Evolutionary conservation across 2,329 filamentous ascomycete genomes (phyloP).

Genomic region (Ceratocystiopsis sp.): DNA sequence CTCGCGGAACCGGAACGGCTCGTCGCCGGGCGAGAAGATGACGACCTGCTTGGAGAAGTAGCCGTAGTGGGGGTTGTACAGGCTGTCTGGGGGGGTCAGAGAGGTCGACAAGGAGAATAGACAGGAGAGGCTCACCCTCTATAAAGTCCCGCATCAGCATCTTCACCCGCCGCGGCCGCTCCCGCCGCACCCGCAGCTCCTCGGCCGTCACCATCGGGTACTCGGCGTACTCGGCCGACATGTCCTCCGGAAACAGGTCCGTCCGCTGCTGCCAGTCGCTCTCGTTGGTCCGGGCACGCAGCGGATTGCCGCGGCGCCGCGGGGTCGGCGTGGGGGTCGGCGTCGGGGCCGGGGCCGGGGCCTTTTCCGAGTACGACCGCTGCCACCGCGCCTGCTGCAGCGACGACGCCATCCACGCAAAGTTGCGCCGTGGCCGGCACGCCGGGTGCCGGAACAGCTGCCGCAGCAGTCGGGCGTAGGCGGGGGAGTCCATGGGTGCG

Average conservation of each 20-base stretch:
- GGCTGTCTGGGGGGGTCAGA: slow-evolving; percentile 43
- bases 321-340: slow-evolving; percentile 5
- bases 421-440: slow-evolving; percentile 36
- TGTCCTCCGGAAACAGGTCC: slow-evolving; percentile 57
- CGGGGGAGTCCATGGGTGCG: slow-evolving; percentile 9
- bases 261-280: slow-evolving; percentile 76
- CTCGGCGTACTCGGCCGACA: slow-evolving; percentile 60
- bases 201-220: slow-evolving; percentile 78
- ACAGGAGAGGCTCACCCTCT: slow-evolving; percentile 46
- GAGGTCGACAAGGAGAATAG: slow-evolving; percentile 3
- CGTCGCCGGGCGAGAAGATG: slow-evolving; percentile 81
- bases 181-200: slow-evolving; percentile 51
- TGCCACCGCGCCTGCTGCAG: slow-evolving; percentile 22
- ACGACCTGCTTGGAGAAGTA: slow-evolving; percentile 95
- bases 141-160: slow-evolving; percentile 98
- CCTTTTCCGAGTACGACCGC: not conserved
- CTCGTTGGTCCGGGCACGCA: slow-evolving; percentile 28
- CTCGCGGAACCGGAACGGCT: slow-evolving; percentile 72
- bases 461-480: slow-evolving; percentile 50
- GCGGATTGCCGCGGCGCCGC: slow-evolving; percentile 3
- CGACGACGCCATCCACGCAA: slow-evolving; percentile 20
- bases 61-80: slow-evolving; percentile 89
- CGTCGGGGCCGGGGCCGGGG: slow-evolving; percentile 12
- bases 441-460: slow-evolving; percentile 66
- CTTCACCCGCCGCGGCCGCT: slow-evolving; percentile 76